phyloP scores from a whole-genome alignment of 2,329 filamentous ascomycete species.

The Neurospora crassa region DNA sequence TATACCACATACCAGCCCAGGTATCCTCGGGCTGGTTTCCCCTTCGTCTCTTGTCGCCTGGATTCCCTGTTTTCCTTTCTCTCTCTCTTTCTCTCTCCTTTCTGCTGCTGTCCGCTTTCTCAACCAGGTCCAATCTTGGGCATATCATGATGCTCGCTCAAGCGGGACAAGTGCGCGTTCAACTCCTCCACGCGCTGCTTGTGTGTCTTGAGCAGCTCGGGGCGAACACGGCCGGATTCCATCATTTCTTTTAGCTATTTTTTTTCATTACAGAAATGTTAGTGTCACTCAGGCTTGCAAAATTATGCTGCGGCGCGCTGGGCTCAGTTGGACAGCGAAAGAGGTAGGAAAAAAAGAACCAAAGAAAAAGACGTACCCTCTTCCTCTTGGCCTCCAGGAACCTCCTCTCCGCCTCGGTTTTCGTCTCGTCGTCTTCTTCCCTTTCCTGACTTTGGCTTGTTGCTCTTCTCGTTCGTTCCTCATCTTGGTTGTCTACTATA shows the following conservation, averaged over 20 bases:
- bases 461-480: conserved; percentile 7
- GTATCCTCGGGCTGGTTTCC: background rate
- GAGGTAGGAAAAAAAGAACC: background rate
- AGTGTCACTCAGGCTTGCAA: background rate
- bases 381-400: conserved; percentile 76
- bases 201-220: conserved; percentile 88
- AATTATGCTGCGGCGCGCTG: background rate
- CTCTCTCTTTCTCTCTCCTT: background rate
- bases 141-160: conserved; percentile 99
- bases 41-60: background rate
- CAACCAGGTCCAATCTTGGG: conserved; percentile 55
- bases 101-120: conserved; percentile 1
- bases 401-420: conserved; percentile 71
- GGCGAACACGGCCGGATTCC: conserved; percentile 43
- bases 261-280: background rate
- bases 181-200: conserved; percentile 94
- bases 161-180: conserved; percentile 81
- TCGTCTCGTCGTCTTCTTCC: conserved; percentile 21
- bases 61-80: background rate
- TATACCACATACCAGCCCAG: background rate
- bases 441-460: conserved; percentile 12
- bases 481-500: conserved; percentile 9
- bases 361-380: conserved; percentile 47
- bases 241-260: conserved; percentile 69
- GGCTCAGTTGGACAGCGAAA: background rate